Evolutionary conservation across 768 basidiomycete species (phyloP).

Genomic region (Fibroporia radiculosa): DNA sequence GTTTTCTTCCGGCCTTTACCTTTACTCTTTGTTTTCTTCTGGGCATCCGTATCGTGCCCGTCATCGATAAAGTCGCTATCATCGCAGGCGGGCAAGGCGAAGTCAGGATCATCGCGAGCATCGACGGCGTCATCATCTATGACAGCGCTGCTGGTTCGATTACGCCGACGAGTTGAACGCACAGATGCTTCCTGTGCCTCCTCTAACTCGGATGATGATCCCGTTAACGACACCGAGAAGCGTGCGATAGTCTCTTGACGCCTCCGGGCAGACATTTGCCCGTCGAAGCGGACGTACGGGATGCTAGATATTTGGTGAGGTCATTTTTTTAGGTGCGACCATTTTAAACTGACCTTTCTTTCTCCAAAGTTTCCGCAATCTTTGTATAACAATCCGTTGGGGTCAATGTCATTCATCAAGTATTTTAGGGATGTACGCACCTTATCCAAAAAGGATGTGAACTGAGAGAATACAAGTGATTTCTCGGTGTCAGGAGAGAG

Average conservation of each 20-base stretch:
- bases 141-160: constrained; percentile 1
- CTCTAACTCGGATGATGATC: background rate
- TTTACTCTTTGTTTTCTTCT: constrained; percentile 22
- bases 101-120: constrained; percentile 18
- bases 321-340: background rate
- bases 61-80: constrained; percentile 9
- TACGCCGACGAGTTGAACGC: constrained; percentile 4
- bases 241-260: constrained; percentile 69
- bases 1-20: constrained; percentile 29
- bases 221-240: constrained; percentile 63
- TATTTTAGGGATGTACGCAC: constrained; percentile 32
- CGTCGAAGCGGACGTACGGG: constrained; percentile 75
- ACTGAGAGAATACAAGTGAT: constrained; percentile 85
- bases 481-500: constrained; percentile 67
- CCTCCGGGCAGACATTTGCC: constrained; percentile 73
- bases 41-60: constrained; percentile 24
- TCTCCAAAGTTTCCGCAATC: constrained; percentile 65
- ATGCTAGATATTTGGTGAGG: constrained; percentile 39
- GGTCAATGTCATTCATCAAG: background rate
- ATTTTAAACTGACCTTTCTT: constrained; percentile 42
- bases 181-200: constrained; percentile 5
- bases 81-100: no score
- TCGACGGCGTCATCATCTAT: constrained; percentile 8
- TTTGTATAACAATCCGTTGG: constrained; percentile 20
- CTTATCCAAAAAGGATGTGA: constrained; percentile 79